Percentiles rank a stretch among this genome's conserved stretches.
phyloP scores from a whole-genome alignment of 352 stramenopile species.

The Vaucheria bursata region DNA sequence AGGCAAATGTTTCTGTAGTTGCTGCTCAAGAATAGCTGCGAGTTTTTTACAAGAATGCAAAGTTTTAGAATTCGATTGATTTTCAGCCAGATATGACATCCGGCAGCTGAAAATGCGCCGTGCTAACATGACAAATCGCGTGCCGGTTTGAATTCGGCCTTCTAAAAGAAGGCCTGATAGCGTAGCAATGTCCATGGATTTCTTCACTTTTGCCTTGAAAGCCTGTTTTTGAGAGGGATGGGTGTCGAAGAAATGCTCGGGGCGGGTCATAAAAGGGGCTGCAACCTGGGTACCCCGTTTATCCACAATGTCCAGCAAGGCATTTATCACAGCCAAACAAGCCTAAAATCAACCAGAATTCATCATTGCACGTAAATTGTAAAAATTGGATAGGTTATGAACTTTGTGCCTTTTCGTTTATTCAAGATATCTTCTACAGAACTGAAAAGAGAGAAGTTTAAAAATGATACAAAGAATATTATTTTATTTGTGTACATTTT shows the following conservation, averaged over 20 bases:
- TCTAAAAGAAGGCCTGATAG: not conserved
- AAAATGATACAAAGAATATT: too few species aligned
- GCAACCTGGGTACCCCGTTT: not conserved
- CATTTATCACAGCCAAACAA: not conserved
- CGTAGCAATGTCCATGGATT: not conserved
- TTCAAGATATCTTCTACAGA: too few species aligned
- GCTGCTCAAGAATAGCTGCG: too few species aligned
- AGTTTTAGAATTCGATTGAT: too few species aligned
- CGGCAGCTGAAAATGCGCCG: not conserved
- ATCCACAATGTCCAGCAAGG: not conserved
- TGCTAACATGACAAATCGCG: not conserved
- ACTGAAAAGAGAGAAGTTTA: too few species aligned
- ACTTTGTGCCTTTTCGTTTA: too few species aligned
- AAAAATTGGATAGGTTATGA: too few species aligned
- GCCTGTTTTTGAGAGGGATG: not conserved
- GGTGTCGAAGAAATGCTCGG: not conserved
- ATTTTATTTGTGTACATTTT: too few species aligned
- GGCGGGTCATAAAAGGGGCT: not conserved
- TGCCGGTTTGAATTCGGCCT: not conserved
- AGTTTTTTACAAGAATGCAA: too few species aligned
- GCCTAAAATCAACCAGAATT: not conserved
- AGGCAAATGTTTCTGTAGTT: too few species aligned
- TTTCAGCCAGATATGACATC: too few species aligned
- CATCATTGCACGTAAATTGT: too few species aligned
- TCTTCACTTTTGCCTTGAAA: not conserved